These are phyloP conservation scores for Colletotrichum cereale DNA, from an alignment of 2,329 filamentous ascomycete species.

Conservation along the genomic window DNA sequence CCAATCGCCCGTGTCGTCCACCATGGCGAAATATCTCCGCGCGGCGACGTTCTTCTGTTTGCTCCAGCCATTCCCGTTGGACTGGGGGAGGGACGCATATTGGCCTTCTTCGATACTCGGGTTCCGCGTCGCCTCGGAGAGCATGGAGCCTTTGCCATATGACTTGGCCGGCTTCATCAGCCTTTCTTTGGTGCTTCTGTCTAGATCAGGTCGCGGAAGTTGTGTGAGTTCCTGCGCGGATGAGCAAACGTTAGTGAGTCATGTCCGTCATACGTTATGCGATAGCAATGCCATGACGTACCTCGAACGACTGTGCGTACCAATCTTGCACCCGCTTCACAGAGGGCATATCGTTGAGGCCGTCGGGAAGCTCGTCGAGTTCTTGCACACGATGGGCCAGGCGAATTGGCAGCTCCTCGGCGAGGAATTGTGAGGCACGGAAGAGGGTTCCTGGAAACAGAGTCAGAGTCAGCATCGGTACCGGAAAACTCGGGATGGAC, in stretches of 20 bases:
- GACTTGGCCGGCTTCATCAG: slow-evolving; percentile 76
- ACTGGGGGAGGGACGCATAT: slow-evolving; percentile 68
- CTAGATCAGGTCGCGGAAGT: slow-evolving; percentile 81
- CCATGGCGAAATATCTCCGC: slow-evolving; percentile 89
- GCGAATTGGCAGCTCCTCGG: slow-evolving; percentile 96
- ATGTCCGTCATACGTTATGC: slow-evolving; percentile 27
- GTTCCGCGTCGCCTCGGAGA: slow-evolving; percentile 88
- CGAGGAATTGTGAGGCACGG: slow-evolving; percentile 96
- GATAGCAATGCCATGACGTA: slow-evolving; percentile 58
- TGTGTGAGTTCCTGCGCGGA: slow-evolving; percentile 85
- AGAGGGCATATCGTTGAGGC: slow-evolving; percentile 97
- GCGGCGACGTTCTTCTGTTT: slow-evolving; percentile 64
- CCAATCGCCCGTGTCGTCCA: slow-evolving; percentile 91
- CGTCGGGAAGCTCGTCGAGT: slow-evolving; percentile 91
- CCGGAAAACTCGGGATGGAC: background rate
- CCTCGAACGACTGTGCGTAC: slow-evolving; percentile 99
- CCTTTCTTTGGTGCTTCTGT: slow-evolving; percentile 80
- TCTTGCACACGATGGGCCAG: slow-evolving; percentile 97
- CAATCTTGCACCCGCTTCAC: slow-evolving; percentile 96
- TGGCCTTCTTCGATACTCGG: slow-evolving; percentile 89
- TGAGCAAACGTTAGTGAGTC: slow-evolving; percentile 34
- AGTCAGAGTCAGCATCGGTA: slow-evolving; percentile 3
- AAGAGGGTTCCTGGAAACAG: slow-evolving; percentile 83
- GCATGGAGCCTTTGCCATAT: slow-evolving; percentile 70
- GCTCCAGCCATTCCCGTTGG: slow-evolving; percentile 59